Evolutionary conservation across 805 yeast species (phyloP).

Genomic region (Starmerella stellata): DNA sequence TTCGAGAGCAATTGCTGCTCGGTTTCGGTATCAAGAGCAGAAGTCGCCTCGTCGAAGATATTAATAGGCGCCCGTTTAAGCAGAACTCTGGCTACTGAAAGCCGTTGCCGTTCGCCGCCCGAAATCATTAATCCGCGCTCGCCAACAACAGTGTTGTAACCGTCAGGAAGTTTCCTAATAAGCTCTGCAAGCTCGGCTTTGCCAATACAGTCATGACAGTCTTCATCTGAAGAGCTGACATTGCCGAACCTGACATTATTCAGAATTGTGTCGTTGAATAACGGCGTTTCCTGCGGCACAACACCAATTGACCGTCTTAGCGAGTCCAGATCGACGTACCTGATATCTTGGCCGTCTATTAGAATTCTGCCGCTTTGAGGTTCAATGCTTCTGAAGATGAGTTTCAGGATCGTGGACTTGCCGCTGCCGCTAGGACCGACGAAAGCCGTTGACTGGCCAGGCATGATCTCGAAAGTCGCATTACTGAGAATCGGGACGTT

Average conservation of each 20-base stretch:
- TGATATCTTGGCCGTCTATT: slow-evolving; percentile 78
- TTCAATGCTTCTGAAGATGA: slow-evolving; percentile 82
- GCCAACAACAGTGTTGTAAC: slow-evolving; percentile 74
- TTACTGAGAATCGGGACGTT: slow-evolving; percentile 70
- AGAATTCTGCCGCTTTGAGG: slow-evolving; percentile 56
- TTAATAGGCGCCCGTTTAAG: slow-evolving; percentile 75
- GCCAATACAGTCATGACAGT: slow-evolving; percentile 43
- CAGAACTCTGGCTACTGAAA: slow-evolving; percentile 83
- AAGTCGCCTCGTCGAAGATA: slow-evolving; percentile 89
- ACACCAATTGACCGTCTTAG: slow-evolving; percentile 65
- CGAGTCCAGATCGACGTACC: slow-evolving; percentile 54
- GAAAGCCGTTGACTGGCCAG: slow-evolving; percentile 79
- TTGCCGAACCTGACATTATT: slow-evolving; percentile 82
- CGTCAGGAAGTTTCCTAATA: slow-evolving; percentile 60
- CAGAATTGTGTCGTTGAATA: slow-evolving; percentile 74
- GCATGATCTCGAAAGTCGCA: slow-evolving; percentile 70
- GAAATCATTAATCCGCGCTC: slow-evolving; percentile 96
- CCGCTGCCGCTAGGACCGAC: slow-evolving; percentile 97
- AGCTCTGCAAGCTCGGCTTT: slow-evolving; percentile 53
- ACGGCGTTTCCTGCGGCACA: slow-evolving; percentile 94
- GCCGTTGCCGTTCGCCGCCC: slow-evolving; percentile 95
- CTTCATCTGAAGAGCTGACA: slow-evolving; percentile 51
- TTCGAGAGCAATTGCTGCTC: slow-evolving; percentile 70
- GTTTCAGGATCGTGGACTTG: slow-evolving; percentile 68
- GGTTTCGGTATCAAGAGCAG: slow-evolving; percentile 91